Evolutionary conservation across 495 filamentous ascomycete species (phyloP).

Genomic region (Patellaria atrata): DNA sequence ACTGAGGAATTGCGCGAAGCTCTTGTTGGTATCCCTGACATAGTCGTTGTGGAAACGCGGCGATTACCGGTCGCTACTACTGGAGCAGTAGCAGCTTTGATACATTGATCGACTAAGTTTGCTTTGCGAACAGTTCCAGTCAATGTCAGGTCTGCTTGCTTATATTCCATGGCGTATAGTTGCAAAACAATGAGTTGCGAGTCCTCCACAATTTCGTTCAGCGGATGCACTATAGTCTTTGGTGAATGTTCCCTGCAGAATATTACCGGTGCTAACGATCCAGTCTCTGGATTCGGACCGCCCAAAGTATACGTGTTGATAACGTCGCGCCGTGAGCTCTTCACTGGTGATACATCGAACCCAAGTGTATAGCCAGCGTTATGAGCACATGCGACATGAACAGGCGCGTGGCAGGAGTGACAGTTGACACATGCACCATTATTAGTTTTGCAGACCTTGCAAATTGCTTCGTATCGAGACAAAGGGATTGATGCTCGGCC

Average conservation of each 20-base stretch:
- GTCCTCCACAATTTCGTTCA: conserved; percentile 56
- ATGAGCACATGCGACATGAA: conserved; percentile 85
- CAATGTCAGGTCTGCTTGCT: conserved; percentile 79
- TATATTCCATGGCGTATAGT: conserved; percentile 73
- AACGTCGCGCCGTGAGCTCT: conserved; percentile 67
- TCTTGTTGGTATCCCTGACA: conserved; percentile 13
- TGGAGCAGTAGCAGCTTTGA: conserved; percentile 3
- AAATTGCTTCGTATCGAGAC: conserved; percentile 53
- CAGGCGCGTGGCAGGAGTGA: conserved; percentile 61
- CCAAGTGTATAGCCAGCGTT: conserved; percentile 69
- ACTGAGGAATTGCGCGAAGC: conserved; percentile 11
- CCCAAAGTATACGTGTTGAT: conserved; percentile 57
- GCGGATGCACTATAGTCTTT: conserved; percentile 56
- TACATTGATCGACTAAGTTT: conserved; percentile 42
- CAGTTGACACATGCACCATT: conserved; percentile 71
- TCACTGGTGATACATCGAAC: conserved; percentile 82
- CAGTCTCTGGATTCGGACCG: conserved; percentile 59
- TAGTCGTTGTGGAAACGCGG: conserved; percentile 19
- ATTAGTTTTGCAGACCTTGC: conserved; percentile 69
- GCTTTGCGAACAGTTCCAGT: conserved; percentile 90
- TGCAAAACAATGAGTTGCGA: conserved; percentile 61
- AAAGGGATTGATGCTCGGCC: conserved; percentile 59
- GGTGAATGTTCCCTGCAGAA: conserved; percentile 81
- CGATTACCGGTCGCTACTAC: conserved; percentile 9
- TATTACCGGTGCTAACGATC: conserved; percentile 59